These are phyloP conservation scores for Cryptococcus wingfieldii DNA, from an alignment of 1,284 basidiomycete genomes.

Conservation along the genomic window DNA sequence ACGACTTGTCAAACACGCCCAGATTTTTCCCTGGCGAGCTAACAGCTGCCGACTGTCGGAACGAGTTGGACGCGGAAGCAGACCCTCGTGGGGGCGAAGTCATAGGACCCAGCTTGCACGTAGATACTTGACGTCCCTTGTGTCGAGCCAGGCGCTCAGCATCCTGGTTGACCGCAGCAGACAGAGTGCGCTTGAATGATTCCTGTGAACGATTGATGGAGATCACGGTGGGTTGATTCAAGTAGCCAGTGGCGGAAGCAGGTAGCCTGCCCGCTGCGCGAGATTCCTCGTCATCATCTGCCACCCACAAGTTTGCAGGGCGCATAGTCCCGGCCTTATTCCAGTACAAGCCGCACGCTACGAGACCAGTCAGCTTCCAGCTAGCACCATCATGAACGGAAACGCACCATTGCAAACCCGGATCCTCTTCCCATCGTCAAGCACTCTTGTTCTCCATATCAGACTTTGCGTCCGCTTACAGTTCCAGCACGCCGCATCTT, in stretches of 20 bases:
- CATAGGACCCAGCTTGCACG: slow-evolving; percentile 22
- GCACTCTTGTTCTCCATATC: slow-evolving; percentile 43
- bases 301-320: slow-evolving; percentile 38
- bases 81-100: slow-evolving; percentile 30
- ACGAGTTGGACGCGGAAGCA: slow-evolving; percentile 16
- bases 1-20: slow-evolving; percentile 4
- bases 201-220: slow-evolving; percentile 2
- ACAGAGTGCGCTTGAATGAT: slow-evolving; percentile 39
- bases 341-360: slow-evolving; percentile 48
- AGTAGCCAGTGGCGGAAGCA: slow-evolving; percentile 2
- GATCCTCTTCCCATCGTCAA: slow-evolving; percentile 33
- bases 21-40: slow-evolving; percentile 32
- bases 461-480: slow-evolving; percentile 42
- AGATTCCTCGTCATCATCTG: slow-evolving; percentile 33
- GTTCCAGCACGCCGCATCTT: slow-evolving; percentile 34
- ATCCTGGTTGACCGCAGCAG: slow-evolving; percentile 39
- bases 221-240: slow-evolving; percentile 3
- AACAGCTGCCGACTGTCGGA: slow-evolving; percentile 17
- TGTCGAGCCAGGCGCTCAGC: slow-evolving; percentile 32
- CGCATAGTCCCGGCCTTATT: slow-evolving; percentile 43
- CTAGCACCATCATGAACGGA: background rate
- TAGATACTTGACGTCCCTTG: slow-evolving; percentile 5
- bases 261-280: background rate
- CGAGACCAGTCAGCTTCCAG: background rate
- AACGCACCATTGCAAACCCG: slow-evolving; percentile 46